phyloP scores from a whole-genome alignment of 768 basidiomycete species.

The Xerocomellus dryophilus region DNA sequence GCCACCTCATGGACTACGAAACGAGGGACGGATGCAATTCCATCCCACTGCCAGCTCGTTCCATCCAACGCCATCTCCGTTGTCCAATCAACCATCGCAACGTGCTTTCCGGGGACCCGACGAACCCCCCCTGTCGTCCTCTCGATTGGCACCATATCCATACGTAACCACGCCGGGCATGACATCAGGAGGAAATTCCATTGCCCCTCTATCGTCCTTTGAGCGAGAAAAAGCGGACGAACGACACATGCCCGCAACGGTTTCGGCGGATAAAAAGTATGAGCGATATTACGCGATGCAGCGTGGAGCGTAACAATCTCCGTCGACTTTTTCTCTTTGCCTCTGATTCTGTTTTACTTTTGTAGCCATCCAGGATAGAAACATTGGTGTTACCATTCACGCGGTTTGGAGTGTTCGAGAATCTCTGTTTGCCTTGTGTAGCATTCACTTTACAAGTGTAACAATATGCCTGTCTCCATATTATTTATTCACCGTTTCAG shows the following conservation, averaged over 20 bases:
- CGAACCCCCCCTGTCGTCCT: conserved; percentile 37
- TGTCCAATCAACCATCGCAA: conserved; percentile 28
- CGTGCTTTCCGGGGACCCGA: conserved; percentile 37
- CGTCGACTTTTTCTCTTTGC: not conserved
- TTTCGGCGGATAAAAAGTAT: conserved; percentile 37
- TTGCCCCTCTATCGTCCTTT: conserved; percentile 41
- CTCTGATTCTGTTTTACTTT: not conserved
- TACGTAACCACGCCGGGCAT: conserved; percentile 41
- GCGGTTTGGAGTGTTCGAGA: conserved; percentile 4
- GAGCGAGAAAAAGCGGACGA: conserved; percentile 58
- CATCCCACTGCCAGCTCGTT: conserved; percentile 23
- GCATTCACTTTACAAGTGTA: not conserved
- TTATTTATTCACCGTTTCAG: conserved; percentile 19
- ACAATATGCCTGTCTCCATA: not conserved
- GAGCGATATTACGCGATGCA: conserved; percentile 28
- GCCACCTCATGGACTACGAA: conserved; percentile 33
- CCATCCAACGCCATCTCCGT: conserved; percentile 45
- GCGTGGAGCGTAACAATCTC: conserved; percentile 13
- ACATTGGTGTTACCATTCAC: conserved; percentile 5
- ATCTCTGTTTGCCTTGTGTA: conserved; percentile 4
- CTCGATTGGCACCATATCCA: conserved; percentile 32
- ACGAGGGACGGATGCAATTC: conserved; percentile 30
- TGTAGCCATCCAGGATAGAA: not conserved
- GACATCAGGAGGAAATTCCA: conserved; percentile 29
- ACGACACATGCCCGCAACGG: conserved; percentile 46